A percentile compares a stretch with the other conserved stretches of the same genome.
phyloP scores from a whole-genome alignment of 129 eudicot genomes.

The Calendula officinalis region DNA sequence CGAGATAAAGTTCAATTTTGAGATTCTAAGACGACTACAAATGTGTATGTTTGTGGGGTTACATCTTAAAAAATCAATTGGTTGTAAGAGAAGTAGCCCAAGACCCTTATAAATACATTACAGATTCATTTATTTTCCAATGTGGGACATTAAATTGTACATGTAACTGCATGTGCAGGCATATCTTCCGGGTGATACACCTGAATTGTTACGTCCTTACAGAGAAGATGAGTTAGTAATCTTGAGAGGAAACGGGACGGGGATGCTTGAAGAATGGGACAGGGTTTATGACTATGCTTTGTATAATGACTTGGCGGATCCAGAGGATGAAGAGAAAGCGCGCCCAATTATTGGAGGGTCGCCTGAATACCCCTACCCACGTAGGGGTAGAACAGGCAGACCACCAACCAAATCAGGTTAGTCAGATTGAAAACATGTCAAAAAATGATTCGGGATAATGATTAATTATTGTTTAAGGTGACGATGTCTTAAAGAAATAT shows the following conservation, averaged over 20 bases:
- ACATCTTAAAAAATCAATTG: not conserved
- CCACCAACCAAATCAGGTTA: constrained; percentile 47
- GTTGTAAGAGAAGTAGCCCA: not conserved
- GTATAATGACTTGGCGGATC: constrained; percentile 44
- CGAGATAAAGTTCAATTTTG: no score
- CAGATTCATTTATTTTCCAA: no score
- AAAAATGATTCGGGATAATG: not conserved
- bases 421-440: not conserved
- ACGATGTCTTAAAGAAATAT: not conserved
- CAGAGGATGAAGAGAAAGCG: constrained; percentile 23
- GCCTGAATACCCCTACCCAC: constrained; percentile 39
- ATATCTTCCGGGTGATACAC: constrained; percentile 39
- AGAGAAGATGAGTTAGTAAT: constrained; percentile 22
- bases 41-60: no score
- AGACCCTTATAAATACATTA: no score
- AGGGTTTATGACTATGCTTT: constrained; percentile 43
- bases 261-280: constrained; percentile 35
- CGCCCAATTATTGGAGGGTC: constrained; percentile 45
- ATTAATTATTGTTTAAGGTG: no score
- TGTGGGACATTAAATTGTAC: not conserved
- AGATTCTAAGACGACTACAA: no score
- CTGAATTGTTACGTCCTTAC: constrained; percentile 16
- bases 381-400: constrained; percentile 56
- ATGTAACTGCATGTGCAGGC: constrained; percentile 18
- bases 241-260: constrained; percentile 36